Conservation (phyloP, 2,329 filamentous ascomycete species). For the Sarocladium strictum region DNA sequence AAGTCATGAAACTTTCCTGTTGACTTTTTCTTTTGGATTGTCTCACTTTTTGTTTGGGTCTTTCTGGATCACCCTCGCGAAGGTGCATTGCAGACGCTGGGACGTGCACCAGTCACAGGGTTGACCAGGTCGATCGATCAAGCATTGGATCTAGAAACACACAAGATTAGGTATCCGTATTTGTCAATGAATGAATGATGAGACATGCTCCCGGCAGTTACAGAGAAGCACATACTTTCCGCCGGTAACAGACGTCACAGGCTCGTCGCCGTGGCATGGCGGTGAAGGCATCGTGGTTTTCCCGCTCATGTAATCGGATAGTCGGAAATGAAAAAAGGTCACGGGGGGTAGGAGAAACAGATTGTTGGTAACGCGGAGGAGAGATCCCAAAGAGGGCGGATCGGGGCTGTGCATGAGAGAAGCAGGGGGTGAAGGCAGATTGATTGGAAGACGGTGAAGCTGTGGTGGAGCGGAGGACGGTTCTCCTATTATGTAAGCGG, state of each 20-base stretch:
- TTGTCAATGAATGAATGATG: no score
- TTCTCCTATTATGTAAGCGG: conserved; percentile 4
- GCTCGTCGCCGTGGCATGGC: conserved; percentile 1
- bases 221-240: neutral
- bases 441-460: neutral
- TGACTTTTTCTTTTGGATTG: neutral
- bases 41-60: conserved; percentile 8
- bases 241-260: conserved; percentile 1
- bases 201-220: no score
- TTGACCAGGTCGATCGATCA: conserved; percentile 4
- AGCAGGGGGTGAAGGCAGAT: neutral
- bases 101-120: conserved; percentile 12
- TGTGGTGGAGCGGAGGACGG: neutral
- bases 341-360: neutral
- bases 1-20: neutral
- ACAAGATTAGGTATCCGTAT: neutral
- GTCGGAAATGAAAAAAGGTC: neutral
- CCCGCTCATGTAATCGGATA: conserved; percentile 2
- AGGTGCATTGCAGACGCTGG: conserved; percentile 11
- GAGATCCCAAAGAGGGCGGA: neutral
- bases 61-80: conserved; percentile 7
- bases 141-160: conserved; percentile 10
- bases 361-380: neutral
- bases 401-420: neutral
- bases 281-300: neutral